Percentiles rank a stretch among this genome's conserved stretches.
These are phyloP conservation scores for Yarrowia yakushimensis DNA, from an alignment of 805 yeast species.

Conservation along the genomic window DNA sequence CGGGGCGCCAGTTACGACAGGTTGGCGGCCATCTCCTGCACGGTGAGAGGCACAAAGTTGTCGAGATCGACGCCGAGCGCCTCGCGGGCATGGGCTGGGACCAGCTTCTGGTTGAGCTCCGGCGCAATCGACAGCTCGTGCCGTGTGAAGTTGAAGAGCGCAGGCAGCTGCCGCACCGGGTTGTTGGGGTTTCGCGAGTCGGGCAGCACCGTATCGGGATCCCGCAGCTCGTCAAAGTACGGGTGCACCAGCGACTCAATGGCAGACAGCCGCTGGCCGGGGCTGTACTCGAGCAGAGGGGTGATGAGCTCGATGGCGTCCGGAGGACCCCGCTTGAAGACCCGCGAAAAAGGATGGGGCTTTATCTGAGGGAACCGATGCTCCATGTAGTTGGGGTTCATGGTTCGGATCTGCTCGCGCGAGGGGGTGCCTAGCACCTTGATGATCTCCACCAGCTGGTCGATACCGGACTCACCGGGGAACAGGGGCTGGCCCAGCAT, in stretches of 20 bases:
- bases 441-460: slow-evolving; percentile 93
- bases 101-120: slow-evolving; percentile 40
- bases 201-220: slow-evolving; percentile 43
- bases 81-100: slow-evolving; percentile 43
- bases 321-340: slow-evolving; percentile 72
- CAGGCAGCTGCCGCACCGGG: slow-evolving; percentile 73
- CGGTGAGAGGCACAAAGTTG: slow-evolving; percentile 56
- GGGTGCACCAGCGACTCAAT: slow-evolving; percentile 80
- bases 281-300: slow-evolving; percentile 84
- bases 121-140: slow-evolving; percentile 52
- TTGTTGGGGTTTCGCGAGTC: slow-evolving; percentile 51
- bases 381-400: slow-evolving; percentile 97
- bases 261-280: slow-evolving; percentile 76
- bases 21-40: slow-evolving; percentile 32
- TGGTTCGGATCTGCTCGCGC: slow-evolving; percentile 82
- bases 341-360: slow-evolving; percentile 56
- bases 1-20: not conserved
- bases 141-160: slow-evolving; percentile 69
- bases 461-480: slow-evolving; percentile 98
- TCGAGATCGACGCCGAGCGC: slow-evolving; percentile 45
- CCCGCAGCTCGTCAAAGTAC: slow-evolving; percentile 82
- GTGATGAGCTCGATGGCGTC: slow-evolving; percentile 82
- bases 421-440: slow-evolving; percentile 95
- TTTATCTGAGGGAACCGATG: slow-evolving; percentile 78
- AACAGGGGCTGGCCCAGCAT: slow-evolving; percentile 93